phyloP scores from a whole-genome alignment of 495 filamentous ascomycete genomes.

The Penicillium arizonense region DNA sequence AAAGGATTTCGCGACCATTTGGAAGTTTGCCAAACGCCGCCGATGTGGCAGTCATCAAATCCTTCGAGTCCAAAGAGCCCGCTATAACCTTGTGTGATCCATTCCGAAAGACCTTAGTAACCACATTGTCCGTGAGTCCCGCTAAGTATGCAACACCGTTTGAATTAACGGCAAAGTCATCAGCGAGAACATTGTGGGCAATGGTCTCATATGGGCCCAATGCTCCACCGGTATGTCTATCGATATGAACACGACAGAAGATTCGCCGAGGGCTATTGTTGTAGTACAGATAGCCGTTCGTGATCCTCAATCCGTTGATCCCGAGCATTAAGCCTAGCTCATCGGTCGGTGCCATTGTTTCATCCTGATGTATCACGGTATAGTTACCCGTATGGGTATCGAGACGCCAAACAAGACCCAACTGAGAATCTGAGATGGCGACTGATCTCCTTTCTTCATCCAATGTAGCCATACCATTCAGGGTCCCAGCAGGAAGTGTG shows the following conservation, averaged over 20 bases:
- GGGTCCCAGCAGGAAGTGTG: neutral
- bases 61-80: neutral
- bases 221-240: constrained; percentile 21
- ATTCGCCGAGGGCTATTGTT: constrained; percentile 23
- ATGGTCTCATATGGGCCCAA: constrained; percentile 6
- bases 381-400: constrained; percentile 34
- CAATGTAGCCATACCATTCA: neutral
- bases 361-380: constrained; percentile 28
- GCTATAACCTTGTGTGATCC: neutral
- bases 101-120: neutral
- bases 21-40: neutral
- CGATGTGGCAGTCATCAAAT: neutral
- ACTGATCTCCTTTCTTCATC: constrained; percentile 5
- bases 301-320: constrained; percentile 31
- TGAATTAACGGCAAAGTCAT: constrained; percentile 6
- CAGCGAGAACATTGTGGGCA: neutral
- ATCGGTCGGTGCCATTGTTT: constrained; percentile 34
- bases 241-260: constrained; percentile 23
- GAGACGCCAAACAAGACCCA: constrained; percentile 36
- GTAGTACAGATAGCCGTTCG: constrained; percentile 32
- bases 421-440: constrained; percentile 32
- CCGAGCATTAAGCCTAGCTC: constrained; percentile 19
- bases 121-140: constrained; percentile 2
- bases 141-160: constrained; percentile 5
- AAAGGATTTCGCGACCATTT: neutral